These are phyloP conservation scores for Aotearoamyces nothofagi DNA, from an alignment of 2,329 filamentous ascomycete genomes.

Conservation along the genomic window DNA sequence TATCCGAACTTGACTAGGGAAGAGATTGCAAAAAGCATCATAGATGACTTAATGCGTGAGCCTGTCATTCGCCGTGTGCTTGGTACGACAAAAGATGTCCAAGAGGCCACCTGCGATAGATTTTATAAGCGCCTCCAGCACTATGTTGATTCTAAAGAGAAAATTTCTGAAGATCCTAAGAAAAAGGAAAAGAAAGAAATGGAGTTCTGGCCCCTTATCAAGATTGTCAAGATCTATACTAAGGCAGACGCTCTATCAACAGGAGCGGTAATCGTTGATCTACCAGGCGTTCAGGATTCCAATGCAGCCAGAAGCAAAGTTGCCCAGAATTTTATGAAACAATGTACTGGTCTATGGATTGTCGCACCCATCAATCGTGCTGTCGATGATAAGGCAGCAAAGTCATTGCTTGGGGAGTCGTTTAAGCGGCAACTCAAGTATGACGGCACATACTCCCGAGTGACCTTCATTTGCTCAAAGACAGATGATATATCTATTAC, in stretches of 20 bases:
- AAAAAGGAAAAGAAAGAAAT: constrained; percentile 22
- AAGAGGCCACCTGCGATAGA: constrained; percentile 2
- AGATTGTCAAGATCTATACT: constrained; percentile 25
- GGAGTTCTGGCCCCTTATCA: constrained; percentile 23
- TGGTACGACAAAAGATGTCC: constrained; percentile 6
- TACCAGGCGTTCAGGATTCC: constrained; percentile 36
- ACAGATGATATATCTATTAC: constrained; percentile 39
- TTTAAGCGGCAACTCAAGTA: constrained; percentile 45
- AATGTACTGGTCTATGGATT: constrained; percentile 31
- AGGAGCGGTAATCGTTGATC: constrained; percentile 34
- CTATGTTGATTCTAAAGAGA: constrained; percentile 14
- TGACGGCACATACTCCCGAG: constrained; percentile 34
- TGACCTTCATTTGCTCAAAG: constrained; percentile 49
- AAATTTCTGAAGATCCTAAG: constrained; percentile 21
- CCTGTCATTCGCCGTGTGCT: constrained; percentile 5
- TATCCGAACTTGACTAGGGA: constrained; percentile 25
- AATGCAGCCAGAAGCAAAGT: no score
- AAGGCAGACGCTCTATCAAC: constrained; percentile 29
- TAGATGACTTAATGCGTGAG: constrained; percentile 17
- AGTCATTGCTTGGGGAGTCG: constrained; percentile 35
- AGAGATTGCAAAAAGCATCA: constrained; percentile 15
- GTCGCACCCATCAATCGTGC: constrained; percentile 45
- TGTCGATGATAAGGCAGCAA: constrained; percentile 43
- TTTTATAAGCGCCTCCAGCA: constrained; percentile 11
- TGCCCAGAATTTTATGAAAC: background rate